Base-by-base conservation (phyloP, 31 red algal species). In the Bonnemaisonia californica region DNA sequence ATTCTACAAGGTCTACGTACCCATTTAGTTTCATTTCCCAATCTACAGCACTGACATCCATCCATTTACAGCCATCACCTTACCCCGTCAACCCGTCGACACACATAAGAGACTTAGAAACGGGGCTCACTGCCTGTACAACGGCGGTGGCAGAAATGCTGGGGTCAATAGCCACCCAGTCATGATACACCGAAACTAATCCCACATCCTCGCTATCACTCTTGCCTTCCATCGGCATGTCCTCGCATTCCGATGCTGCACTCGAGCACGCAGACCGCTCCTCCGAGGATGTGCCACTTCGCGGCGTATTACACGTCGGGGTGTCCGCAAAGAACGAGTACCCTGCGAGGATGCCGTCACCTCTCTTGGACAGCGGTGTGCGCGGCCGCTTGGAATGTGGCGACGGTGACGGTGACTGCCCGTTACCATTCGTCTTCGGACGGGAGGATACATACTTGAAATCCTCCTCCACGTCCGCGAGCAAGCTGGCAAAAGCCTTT, bases 391-490 rank as follows among this genome's bases (percentile, higher is more conserved):
- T 51, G 2, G 61, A 63, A 34, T 77, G 37, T 12, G 22, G 40
- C 35, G 64, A 69, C 21, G 22, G 11, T 34, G 29, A 51, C 45
- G 45, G 9, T 51, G 16, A 11, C 9, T 51, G 45, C 45, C 16
- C 16, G 45, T 16, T 56, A 27, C n/a, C 23, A 24, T 58, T 31
- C 22, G 22, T 35, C 9, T 55, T 39, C 4, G 62, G 38, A 12
- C 55, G 73, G 23, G 40, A 57, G 2, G 67, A 62, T 22, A 72
- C 83, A 40, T 85, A 85, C 68, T 66, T 42, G 26, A 57, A 41
- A 64, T 87, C 83, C 35, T 77, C 62, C 38, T 71, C 54, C 38
- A 87, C 26, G 51, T 87, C 83, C 40, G 72, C 62, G 42, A 68
- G 18, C 23, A 87, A 41, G 36, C 24, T 66, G 8, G 73, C 71